Base-by-base conservation (phyloP, 1,139 yeast species). In the Magnusiomyces tetraspermus region DNA sequence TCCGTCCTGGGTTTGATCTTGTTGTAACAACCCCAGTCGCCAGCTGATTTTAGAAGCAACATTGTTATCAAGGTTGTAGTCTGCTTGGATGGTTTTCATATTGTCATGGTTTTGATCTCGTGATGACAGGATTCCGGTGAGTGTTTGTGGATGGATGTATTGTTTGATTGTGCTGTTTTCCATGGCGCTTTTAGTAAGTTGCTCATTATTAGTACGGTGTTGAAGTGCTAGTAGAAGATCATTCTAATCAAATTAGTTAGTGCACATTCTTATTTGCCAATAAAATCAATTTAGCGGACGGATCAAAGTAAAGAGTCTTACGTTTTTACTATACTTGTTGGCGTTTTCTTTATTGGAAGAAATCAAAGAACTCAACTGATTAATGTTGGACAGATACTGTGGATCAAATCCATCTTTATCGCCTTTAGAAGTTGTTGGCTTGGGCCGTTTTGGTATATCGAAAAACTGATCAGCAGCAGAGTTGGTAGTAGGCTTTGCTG, bases 101-200 rank as follows among this genome's bases (percentile, higher is more conserved):
- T 30, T 6, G 21, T 30, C 40, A 6, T n/a, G 15, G 23, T 43
- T 36, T 2, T 11, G 17, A 10, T 33, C 41, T n/a, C 48, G 28
- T 6, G 48, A 2, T 28, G 33, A 22, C 3, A 45, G 28, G 13
- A 45, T 33, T 4, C 36, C 48, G 3, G 48, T 33, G 5, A 45
- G 30, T 2, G 48, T 45, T 19, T 45, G 48, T 17, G 48, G 48
- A 22, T 45, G 48, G 15, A 45, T 3, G 22, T 31, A 45, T 15
- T 15, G 21, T 24, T 28, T 11, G 8, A 28, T 6, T 15, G 10
- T 15, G 10, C 17, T 33, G 10, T 15, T 15, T 6, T 15, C 38
- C 17, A 17, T 15, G 5, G 11, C 11, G 6, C 10, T 28, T 28
- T 28, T 28, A 17, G 38, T 15, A 17, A 15, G n/a, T 10, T 33